These are phyloP conservation scores for Aspergillus aculeatus DNA, from an alignment of 2,329 filamentous ascomycete species.

Conservation along the genomic window DNA sequence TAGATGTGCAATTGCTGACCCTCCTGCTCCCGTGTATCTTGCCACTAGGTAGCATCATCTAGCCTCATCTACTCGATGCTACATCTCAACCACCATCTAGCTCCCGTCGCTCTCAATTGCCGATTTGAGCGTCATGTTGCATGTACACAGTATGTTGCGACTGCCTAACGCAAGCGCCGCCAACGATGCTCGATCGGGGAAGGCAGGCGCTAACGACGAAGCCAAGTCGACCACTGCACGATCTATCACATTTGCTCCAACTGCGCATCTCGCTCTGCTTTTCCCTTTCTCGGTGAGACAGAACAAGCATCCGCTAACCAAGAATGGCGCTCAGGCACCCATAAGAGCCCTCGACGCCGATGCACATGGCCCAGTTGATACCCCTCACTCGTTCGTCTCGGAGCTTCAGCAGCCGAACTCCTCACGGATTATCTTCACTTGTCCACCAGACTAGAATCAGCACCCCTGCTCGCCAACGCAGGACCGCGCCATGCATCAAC, in stretches of 20 bases:
- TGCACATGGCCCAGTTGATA: not conserved
- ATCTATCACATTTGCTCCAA: not conserved
- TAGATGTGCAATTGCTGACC: not conserved
- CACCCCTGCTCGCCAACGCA: not conserved
- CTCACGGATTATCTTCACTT: not conserved
- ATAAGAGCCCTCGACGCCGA: not conserved
- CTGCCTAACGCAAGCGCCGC: not conserved
- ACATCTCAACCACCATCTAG: no score
- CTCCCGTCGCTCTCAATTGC: no score
- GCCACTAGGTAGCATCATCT: no score
- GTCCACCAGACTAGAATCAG: not conserved
- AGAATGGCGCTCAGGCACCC: no score
- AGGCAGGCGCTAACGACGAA: not conserved
- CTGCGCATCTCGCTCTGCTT: no score
- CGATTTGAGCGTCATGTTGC: no score
- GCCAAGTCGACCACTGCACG: not conserved
- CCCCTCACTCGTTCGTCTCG: not conserved
- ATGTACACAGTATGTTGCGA: no score
- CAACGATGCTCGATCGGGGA: not conserved
- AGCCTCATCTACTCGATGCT: no score
- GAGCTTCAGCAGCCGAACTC: not conserved
- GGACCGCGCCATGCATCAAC: not conserved
- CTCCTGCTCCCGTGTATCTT: no score
- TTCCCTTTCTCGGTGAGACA: no score
- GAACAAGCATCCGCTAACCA: no score